A percentile compares a stretch with the other conserved stretches of the same genome.
phyloP scores from a whole-genome alignment of 78 protist genomes.

The Dictyostelium firmibasis region DNA sequence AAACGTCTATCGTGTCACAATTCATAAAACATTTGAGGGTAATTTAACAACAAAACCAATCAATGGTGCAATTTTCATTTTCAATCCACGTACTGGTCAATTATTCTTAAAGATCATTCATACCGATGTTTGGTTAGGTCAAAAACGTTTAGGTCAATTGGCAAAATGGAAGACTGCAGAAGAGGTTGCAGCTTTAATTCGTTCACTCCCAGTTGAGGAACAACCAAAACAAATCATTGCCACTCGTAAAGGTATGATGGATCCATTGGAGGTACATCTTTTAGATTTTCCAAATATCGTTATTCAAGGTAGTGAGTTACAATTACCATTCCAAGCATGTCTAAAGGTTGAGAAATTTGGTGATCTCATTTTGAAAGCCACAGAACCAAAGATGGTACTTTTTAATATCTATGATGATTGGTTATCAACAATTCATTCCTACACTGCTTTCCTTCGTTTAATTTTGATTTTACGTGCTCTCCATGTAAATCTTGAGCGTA shows the following conservation, averaged over 20 bases:
- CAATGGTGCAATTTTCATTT: conserved; percentile 99
- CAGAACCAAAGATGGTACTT: conserved; percentile 98
- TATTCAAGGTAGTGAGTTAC: conserved; percentile 98
- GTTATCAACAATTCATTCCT: conserved; percentile 94
- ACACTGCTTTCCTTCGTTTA: conserved; percentile 99
- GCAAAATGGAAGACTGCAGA: conserved; percentile 99
- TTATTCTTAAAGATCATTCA: conserved; percentile 99
- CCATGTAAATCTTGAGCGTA: conserved; percentile 95
- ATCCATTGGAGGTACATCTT: conserved; percentile 99
- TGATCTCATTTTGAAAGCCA: conserved; percentile 98
- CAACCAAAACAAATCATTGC: conserved; percentile 99
- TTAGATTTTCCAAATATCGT: conserved; percentile 96
- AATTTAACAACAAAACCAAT: conserved; percentile 96
- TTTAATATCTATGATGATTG: conserved; percentile 99
- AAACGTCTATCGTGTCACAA: conserved; percentile 99
- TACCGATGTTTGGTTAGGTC: conserved; percentile 99
- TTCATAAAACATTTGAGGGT: conserved; percentile 99
- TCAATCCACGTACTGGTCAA: conserved; percentile 99
- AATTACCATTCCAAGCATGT: conserved; percentile 98
- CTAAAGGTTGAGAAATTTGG: conserved; percentile 98
- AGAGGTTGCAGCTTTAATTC: conserved; percentile 99
- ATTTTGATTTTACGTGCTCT: conserved; percentile 98
- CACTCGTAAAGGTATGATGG: conserved; percentile 98
- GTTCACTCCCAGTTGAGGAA: conserved; percentile 99
- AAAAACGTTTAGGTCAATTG: conserved; percentile 99